Evolutionary conservation across 306 rosid genomes (phyloP), one percentile per base, ranked within the genome.

Genomic region (Vigna angularis): DNA sequence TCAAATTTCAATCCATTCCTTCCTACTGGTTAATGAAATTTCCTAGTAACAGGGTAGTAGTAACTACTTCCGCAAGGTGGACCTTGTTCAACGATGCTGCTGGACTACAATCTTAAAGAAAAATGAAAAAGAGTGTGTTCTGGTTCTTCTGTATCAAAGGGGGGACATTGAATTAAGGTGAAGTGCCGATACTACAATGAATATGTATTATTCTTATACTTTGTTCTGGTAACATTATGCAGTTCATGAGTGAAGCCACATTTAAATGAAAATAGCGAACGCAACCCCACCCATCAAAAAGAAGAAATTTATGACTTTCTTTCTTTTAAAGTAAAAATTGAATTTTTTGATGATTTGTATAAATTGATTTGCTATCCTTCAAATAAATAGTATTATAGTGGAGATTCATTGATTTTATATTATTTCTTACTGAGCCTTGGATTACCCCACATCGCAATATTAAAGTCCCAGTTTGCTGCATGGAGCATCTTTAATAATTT

Each of bases 91-190:
- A 9, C 87, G 61, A 65, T 94, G 94, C 79, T 85, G 91, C 85
- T 94, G 97, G 98, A 89, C 96, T 55, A 74, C 91, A 57, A 83
- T 72, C 57, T 80, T 92, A 16, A 87, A 83, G 86, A 90, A 89
- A 88, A 83, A 87, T 61, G 93, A 85, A 78, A 88, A 85, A 75
- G 90, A 89, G 50, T 74, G 78, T 82, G 87, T 86, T 20, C 75
- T 92, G 72, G 81, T 82, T 80, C 80, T 90, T 66, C 87, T 94
- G 47, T 90, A 90, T 86, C 93, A 80, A 70, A 88, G 87, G 71
- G 94, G 98, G 77, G 88, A 63, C 80, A 85, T 94, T 80, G 97
- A 94, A 82, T 81, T 90, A 85, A 94, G 98, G 98, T 92, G 82
- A 81, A 83, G 65, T 73, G 79, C 83, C 44, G 17, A 70, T 50